Evolutionary conservation across 2,329 filamentous ascomycete genomes (phyloP), one percentile per base, ranked within the genome.

Genomic region (Neurospora crassa): DNA sequence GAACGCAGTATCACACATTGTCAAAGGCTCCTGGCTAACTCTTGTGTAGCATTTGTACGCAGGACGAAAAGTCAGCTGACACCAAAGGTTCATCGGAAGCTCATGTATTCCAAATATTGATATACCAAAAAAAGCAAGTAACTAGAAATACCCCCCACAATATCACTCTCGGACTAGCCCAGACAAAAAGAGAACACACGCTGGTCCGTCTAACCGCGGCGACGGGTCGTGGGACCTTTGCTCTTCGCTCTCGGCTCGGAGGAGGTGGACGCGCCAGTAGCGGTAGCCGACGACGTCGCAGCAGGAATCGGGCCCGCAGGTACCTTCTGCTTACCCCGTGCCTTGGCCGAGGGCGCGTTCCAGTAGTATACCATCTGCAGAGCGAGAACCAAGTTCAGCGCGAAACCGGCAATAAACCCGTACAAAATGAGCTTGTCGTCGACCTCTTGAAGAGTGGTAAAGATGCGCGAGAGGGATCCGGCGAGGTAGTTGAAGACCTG

Each of bases 401-500:
- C 83, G 80, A 97, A 97, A 40, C 94, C 96, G 8, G 94, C 93
- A 70, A 98, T 83, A 85, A 97, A 98, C 69, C 94, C 92, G 83
- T 97, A 98, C 37, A 99, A 87, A 77, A 99, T 98, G 72, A 98
- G 86, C 82, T 94, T 94, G 82, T 99, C 96, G 80, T 97, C 92
- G 72, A 99, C 96, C 84, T 99, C 96, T 79, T 98, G 94, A 71
- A 99, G 85, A 10, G 96, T 99, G 41, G 96, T 99, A 82, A 97
- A 99, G 83, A 99, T 97, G 79, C 96, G 92, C 37, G 93, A 92
- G 72, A 98, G 88, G 63, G 94, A 97, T 47, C 96, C 96, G 76
- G 90, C 86, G 78, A 99, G 92, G 83, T 97, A 99, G 86, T 97
- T 98, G 88, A 99, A 97, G 76, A 99, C 94, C 94, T 97, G 77